phyloP scores from a whole-genome alignment of 257 asterid species.

The Solanum microdontum region DNA sequence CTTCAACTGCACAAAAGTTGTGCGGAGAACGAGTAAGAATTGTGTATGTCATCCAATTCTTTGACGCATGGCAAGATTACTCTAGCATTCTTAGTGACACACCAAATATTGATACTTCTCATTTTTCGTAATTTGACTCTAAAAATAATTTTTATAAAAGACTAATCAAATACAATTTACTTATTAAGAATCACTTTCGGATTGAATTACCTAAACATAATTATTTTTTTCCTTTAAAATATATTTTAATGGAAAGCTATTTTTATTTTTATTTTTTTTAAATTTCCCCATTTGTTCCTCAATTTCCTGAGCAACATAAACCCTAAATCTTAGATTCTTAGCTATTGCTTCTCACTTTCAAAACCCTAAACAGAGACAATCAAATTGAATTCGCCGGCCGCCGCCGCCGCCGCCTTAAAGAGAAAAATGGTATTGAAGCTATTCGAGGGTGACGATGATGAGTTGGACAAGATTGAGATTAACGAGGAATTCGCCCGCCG shows the following conservation, averaged over 20 bases:
- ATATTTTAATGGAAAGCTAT: not conserved
- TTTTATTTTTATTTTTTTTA: no score
- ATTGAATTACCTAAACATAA: not conserved
- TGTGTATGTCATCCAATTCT: not conserved
- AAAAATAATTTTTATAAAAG: no score
- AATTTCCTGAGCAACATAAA: not conserved
- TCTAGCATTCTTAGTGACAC: not conserved
- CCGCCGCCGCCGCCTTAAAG: not conserved
- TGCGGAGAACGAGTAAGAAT: no score
- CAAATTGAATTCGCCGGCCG: not conserved
- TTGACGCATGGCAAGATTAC: not conserved
- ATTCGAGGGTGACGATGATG: conserved; percentile 36
- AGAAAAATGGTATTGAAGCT: conserved; percentile 25
- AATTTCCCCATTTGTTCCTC: not conserved
- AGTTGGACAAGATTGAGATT: conserved; percentile 34
- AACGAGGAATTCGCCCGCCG: conserved; percentile 60
- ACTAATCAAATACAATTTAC: not conserved
- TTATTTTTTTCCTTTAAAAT: not conserved
- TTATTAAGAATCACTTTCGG: not conserved
- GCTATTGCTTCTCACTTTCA: not conserved
- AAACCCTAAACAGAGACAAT: not conserved
- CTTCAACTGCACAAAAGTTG: no score
- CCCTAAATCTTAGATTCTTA: not conserved
- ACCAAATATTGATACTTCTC: no score
- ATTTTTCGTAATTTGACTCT: not conserved